phyloP scores from a whole-genome alignment of 768 basidiomycete genomes.

The Boletus subparvulus region DNA sequence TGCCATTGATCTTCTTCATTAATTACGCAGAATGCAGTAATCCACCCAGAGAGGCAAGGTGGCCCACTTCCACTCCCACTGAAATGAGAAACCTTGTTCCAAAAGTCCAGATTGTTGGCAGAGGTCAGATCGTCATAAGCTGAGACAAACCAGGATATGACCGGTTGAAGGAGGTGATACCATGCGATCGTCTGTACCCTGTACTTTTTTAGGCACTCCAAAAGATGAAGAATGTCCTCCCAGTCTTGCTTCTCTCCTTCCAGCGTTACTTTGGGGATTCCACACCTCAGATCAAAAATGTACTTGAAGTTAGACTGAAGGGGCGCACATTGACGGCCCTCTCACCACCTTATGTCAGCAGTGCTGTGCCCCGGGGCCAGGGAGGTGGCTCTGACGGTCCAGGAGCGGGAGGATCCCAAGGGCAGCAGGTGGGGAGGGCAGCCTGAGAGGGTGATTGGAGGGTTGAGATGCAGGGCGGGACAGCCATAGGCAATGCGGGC shows the following conservation, averaged over 20 bases:
- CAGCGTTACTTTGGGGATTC: background rate
- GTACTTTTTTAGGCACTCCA: conserved; percentile 39
- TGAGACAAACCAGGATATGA: conserved; percentile 28
- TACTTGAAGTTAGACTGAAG: conserved; percentile 26
- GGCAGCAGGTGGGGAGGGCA: too few species aligned
- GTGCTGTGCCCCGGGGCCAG: too few species aligned
- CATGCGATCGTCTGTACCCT: conserved; percentile 26
- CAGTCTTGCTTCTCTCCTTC: conserved; percentile 24
- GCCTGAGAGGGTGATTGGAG: too few species aligned
- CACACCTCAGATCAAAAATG: background rate
- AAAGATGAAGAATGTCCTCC: conserved; percentile 30
- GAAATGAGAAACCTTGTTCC: conserved; percentile 10
- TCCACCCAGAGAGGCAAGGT: background rate
- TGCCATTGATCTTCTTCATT: background rate
- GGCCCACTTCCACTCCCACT: background rate
- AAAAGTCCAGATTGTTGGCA: conserved; percentile 16
- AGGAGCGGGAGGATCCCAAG: too few species aligned
- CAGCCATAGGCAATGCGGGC: too few species aligned
- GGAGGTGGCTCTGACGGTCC: too few species aligned
- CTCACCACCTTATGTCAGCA: too few species aligned
- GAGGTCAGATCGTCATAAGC: conserved; percentile 28
- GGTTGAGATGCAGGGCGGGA: too few species aligned
- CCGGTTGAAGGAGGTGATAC: conserved; percentile 28
- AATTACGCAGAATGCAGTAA: background rate
- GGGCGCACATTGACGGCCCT: too few species aligned